phyloP scores from a whole-genome alignment of 305 asterid genomes.

The Solanum hybrid region DNA sequence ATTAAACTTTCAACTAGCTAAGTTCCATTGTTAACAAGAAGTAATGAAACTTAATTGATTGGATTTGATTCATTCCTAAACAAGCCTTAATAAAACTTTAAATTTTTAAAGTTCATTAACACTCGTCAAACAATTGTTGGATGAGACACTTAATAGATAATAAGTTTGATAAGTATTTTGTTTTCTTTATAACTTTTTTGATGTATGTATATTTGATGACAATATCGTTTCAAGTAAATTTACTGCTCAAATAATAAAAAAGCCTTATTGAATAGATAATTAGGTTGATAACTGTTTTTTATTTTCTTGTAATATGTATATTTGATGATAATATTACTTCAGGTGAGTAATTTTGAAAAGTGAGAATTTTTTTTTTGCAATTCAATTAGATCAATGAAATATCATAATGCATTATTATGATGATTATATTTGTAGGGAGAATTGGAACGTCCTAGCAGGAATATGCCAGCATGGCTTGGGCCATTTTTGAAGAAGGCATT shows the following conservation, averaged over 20 bases:
- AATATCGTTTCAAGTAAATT: not conserved
- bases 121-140: not conserved
- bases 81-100: not conserved
- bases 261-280: not conserved
- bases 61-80: not conserved
- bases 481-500: constrained; percentile 14
- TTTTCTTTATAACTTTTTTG: not conserved
- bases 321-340: not conserved
- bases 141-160: not conserved
- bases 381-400: not conserved
- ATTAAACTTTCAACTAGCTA: not conserved
- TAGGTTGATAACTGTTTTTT: not conserved
- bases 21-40: not conserved
- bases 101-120: not conserved
- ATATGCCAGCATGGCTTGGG: constrained; percentile 21
- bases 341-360: not conserved
- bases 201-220: not conserved
- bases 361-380: no score
- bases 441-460: not conserved
- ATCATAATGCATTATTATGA: not conserved
- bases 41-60: not conserved
- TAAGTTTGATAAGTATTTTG: not conserved
- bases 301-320: not conserved
- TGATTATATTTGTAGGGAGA: not conserved
- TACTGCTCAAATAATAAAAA: not conserved